Evolutionary conservation across 805 yeast species (phyloP).

Genomic region (Hanseniaspora meyeri): DNA sequence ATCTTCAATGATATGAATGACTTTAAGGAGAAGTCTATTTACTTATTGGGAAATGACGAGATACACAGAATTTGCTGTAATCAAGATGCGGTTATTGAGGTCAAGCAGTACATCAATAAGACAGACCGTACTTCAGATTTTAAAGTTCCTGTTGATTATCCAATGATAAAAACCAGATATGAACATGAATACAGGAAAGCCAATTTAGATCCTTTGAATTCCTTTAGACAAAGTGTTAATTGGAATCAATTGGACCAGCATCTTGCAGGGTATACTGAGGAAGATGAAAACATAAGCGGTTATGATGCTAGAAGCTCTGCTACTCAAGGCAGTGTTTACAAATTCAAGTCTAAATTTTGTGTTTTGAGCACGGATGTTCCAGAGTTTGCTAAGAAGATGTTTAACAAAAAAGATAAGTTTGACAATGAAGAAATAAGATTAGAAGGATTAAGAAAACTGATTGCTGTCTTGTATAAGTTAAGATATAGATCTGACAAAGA

Average conservation of each 20-base stretch:
- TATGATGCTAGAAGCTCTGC: not conserved
- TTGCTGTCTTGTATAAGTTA: conserved; percentile 49
- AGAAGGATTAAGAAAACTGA: conserved; percentile 73
- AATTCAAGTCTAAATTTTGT: conserved; percentile 69
- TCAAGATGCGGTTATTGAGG: conserved; percentile 57
- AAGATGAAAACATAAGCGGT: conserved; percentile 20
- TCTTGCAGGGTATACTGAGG: conserved; percentile 80
- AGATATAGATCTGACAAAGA: conserved; percentile 37
- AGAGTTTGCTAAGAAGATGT: conserved; percentile 31
- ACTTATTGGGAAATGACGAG: conserved; percentile 66
- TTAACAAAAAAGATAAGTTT: conserved; percentile 42
- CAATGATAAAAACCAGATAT: conserved; percentile 64
- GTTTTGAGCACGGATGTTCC: conserved; percentile 69
- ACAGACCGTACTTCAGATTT: conserved; percentile 26
- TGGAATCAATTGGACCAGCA: conserved; percentile 90
- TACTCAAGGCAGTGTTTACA: conserved; percentile 22
- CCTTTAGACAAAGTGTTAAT: conserved; percentile 45
- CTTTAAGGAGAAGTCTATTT: conserved; percentile 50
- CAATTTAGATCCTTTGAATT: conserved; percentile 42
- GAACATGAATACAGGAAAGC: conserved; percentile 53
- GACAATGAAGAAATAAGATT: conserved; percentile 77
- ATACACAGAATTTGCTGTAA: conserved; percentile 75
- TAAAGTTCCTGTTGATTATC: conserved; percentile 33
- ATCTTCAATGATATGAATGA: conserved; percentile 42
- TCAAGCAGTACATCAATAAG: conserved; percentile 53